Base-by-base conservation (phyloP, 495 filamentous ascomycete species). In the Penicillium parvum region DNA sequence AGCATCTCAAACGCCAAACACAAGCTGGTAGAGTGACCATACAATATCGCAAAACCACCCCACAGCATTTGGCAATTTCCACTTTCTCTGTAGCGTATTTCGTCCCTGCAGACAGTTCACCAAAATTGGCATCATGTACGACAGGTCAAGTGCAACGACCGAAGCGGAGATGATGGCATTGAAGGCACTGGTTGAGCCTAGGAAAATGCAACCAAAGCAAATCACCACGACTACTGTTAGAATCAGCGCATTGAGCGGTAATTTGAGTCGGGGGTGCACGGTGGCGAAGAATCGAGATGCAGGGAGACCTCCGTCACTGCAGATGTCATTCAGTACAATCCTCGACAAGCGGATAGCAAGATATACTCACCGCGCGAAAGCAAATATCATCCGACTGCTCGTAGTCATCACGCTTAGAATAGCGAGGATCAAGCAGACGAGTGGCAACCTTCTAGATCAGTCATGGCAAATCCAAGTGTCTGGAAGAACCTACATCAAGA, bases 321-420 rank as follows among this genome's bases (percentile, higher is more conserved):
- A 7, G 11, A 15, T 12, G 23, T 55, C 5, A 55, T 33, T 18
- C 2, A 17, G 1, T 18, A 37, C 0, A 10, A 7, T 3, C 12
- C 4, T 21, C 12, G 7, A 30, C 6, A 6, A 4, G 6, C 4
- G 12, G 10, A 14, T 29, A 23, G 16, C 7, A 3, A 5, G n/a
- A 34, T 15, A 7, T 10, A 34, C 34, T 2, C 52, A 65, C 62
- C 66, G 74, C 19, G 77, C 75, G 43, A 89, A 88, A 3, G 84
- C 84, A 45, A 79, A 88, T 7, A 81, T 80, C 82, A 88, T 86
- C 7, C 85, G 77, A 37, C 75, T 83, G 33, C 76, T 79, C 0
- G 85, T 86, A 3, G 83, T 85, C 81, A 86, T 83, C 42, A 88
- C 77, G 21, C 73, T 78, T 0, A 75, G 79, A 9, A 75, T 76